Evolutionary conservation across 1,139 yeast species (phyloP), one percentile per base, ranked within the genome.

Genomic region (Debaryomycetaceae sp.): DNA sequence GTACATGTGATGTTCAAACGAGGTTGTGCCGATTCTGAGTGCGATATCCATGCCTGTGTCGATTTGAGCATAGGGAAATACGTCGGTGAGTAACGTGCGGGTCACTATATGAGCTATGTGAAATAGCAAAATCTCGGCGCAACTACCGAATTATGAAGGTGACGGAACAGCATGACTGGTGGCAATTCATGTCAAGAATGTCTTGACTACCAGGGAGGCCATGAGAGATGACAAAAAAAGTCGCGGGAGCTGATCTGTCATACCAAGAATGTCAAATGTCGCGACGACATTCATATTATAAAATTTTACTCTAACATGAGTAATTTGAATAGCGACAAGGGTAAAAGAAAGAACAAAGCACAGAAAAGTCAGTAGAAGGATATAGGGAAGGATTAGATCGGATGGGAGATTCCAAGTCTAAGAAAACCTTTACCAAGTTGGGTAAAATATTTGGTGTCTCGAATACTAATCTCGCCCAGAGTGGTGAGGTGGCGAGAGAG

Each of bases 391-490:
- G 11, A 24, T 6, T 20, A 17, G 20, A 30, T 14, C 36, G 13
- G 37, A 65, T 64, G 69, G 65, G 63, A 23, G 70, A 63, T 45
- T 47, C 61, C 38, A 64, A 62, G 46, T 59, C 66, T 27, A 65
- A 62, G 46, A 64, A 62, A 45, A 62, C 66, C 34, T 53, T 65
- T 43, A 54, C 63, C 39, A 62, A 62, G 48, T 50, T 66, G 42
- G 72, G 71, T 23, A 65, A 65, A 53, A 58, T 68, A 45, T 67
- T 68, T 50, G 72, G 72, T 9, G 64, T 62, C 24, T 64, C 62
- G 56, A 54, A 61, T 24, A 55, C 63, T 20, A 64, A 59, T 46
- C 54, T 61, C 38, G 43, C 49, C 34, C 56, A 46, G 47, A 46
- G 55, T 24, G 39, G 51, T 38, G 41, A 37, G 17, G 31, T 27